Conservation (phyloP, 2,329 filamentous ascomycete genomes). For the Epichloe typhina region DNA sequence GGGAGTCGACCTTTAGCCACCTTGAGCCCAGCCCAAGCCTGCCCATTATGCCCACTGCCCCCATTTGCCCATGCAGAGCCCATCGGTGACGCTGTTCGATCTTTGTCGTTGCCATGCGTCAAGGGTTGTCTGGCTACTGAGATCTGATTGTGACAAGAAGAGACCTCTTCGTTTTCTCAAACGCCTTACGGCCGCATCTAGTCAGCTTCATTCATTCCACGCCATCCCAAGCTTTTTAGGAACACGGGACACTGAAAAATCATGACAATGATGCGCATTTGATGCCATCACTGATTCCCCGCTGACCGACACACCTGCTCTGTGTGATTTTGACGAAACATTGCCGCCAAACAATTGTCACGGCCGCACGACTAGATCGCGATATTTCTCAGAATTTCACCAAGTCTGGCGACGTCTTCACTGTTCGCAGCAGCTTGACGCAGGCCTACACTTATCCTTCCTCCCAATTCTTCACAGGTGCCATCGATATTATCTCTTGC, state of each 20-base stretch:
- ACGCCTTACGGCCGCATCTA: background rate
- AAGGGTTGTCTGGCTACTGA: background rate
- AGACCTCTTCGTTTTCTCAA: background rate
- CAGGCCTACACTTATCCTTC: background rate
- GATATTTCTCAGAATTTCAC: background rate
- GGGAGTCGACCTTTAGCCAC: conserved; percentile 1
- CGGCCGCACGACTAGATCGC: background rate
- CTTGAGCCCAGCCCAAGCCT: background rate
- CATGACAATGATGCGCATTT: background rate
- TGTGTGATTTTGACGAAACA: background rate
- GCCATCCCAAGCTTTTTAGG: background rate
- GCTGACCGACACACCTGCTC: background rate
- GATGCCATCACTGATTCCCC: background rate
- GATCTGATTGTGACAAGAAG: background rate
- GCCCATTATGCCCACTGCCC: background rate
- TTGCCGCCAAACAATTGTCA: background rate
- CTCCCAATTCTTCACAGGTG: background rate
- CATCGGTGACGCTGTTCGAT: background rate
- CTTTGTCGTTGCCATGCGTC: conserved; percentile 5
- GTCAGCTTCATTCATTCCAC: background rate
- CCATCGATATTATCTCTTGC: background rate
- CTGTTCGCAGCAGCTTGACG: background rate
- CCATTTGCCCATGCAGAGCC: background rate
- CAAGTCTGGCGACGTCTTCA: background rate
- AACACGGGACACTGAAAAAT: background rate